phyloP scores from a whole-genome alignment of 805 yeast genomes.

The Monosporozyma servazzii region DNA sequence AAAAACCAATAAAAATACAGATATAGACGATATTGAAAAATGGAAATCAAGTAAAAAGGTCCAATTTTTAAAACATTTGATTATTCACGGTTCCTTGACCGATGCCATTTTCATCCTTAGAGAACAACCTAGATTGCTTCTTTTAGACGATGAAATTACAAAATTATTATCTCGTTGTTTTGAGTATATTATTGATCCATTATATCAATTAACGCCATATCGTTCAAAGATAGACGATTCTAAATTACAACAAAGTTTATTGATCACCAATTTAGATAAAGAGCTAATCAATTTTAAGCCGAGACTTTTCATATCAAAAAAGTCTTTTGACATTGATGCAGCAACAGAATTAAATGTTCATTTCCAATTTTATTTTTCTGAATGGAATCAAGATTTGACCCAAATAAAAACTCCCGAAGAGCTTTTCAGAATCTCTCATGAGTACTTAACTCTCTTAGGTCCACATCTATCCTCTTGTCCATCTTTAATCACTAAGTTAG shows the following conservation, averaged over 20 bases:
- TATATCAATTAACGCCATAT: constrained; percentile 14
- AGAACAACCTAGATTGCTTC: constrained; percentile 52
- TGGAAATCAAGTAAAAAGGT: constrained; percentile 29
- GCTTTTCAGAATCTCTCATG: constrained; percentile 39
- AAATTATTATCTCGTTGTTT: constrained; percentile 42
- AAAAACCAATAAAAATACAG: constrained; percentile 12
- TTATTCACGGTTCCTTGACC: constrained; percentile 52
- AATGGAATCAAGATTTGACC: constrained; percentile 41
- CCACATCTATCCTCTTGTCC: constrained; percentile 43
- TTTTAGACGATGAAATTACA: constrained; percentile 42
- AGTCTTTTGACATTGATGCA: constrained; percentile 12
- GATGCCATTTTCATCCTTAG: constrained; percentile 53
- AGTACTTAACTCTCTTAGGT: constrained; percentile 46
- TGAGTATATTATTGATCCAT: constrained; percentile 41
- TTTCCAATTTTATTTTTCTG: constrained; percentile 35
- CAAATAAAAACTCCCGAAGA: constrained; percentile 33
- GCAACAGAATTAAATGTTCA: constrained; percentile 10
- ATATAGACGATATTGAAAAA: constrained; percentile 10
- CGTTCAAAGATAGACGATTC: background rate
- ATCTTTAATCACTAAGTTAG: constrained; percentile 44
- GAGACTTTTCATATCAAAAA: constrained; percentile 9
- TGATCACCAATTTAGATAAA: constrained; percentile 10
- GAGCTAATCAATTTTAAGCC: constrained; percentile 14
- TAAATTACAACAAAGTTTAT: background rate
- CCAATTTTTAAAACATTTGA: constrained; percentile 41